phyloP scores from a whole-genome alignment of 2,329 filamentous ascomycete genomes.

The Aspergillus bombycis region DNA sequence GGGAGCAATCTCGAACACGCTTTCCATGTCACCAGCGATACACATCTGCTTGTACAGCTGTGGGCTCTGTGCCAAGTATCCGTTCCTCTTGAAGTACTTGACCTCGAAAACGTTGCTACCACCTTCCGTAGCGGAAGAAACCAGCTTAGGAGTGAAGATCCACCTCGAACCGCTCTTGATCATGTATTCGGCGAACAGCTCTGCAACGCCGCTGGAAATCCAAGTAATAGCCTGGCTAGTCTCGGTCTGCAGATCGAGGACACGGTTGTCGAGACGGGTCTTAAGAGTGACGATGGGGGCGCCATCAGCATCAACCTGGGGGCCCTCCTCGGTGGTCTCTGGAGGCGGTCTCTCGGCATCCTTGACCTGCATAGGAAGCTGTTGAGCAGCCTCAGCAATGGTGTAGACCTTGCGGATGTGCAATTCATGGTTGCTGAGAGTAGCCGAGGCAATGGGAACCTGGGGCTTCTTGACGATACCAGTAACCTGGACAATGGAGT shows the following conservation, averaged over 20 bases:
- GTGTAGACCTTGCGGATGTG: slow-evolving; percentile 86
- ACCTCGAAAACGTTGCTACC: slow-evolving; percentile 90
- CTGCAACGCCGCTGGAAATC: slow-evolving; percentile 67
- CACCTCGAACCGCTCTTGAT: slow-evolving; percentile 73
- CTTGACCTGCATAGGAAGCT: slow-evolving; percentile 63
- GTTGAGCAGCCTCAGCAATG: slow-evolving; percentile 65
- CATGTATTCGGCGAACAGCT: slow-evolving; percentile 79
- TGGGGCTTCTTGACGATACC: slow-evolving; percentile 79
- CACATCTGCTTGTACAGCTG: slow-evolving; percentile 72
- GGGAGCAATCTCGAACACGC: slow-evolving; percentile 66
- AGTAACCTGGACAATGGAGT: slow-evolving; percentile 82
- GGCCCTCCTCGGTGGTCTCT: slow-evolving; percentile 49
- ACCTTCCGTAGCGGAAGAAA: slow-evolving; percentile 88
- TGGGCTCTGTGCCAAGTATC: slow-evolving; percentile 67
- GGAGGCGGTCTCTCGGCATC: slow-evolving; percentile 54
- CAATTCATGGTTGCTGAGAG: slow-evolving; percentile 78
- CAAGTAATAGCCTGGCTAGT: slow-evolving; percentile 87
- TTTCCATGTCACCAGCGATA: slow-evolving; percentile 65
- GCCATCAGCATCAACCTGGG: slow-evolving; percentile 54
- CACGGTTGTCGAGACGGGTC: slow-evolving; percentile 87
- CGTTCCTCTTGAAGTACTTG: slow-evolving; percentile 84
- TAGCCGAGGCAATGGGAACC: slow-evolving; percentile 86
- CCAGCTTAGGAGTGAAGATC: slow-evolving; percentile 87
- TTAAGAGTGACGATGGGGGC: slow-evolving; percentile 76
- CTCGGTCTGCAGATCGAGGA: slow-evolving; percentile 88